These are phyloP conservation scores for Starmerella geochares DNA, from an alignment of 805 yeast genomes.

Conservation along the genomic window DNA sequence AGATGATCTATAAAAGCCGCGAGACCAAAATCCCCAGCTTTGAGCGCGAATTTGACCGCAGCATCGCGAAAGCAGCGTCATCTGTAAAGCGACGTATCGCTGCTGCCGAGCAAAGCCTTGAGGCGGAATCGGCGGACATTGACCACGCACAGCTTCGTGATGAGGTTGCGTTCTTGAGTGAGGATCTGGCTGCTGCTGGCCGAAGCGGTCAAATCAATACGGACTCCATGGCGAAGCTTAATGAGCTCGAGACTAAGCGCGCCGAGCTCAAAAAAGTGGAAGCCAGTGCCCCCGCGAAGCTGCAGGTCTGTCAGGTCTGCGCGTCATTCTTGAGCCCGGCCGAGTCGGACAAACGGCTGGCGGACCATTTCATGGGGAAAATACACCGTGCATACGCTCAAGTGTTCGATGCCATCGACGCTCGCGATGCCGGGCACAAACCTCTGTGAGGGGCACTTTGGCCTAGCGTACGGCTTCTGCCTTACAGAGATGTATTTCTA, in stretches of 20 bases:
- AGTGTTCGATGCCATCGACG: constrained; percentile 1
- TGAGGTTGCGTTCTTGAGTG: neutral
- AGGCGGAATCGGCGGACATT: neutral
- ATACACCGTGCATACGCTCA: constrained; percentile 1
- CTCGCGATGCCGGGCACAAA: neutral
- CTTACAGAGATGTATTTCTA: too few species aligned
- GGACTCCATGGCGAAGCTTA: neutral
- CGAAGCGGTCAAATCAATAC: neutral
- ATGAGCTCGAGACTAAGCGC: constrained; percentile 1
- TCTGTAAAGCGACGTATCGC: neutral
- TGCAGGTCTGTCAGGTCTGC: constrained; percentile 2
- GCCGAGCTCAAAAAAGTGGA: neutral
- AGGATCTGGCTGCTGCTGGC: neutral
- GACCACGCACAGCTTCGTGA: neutral
- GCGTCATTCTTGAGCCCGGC: constrained; percentile 5
- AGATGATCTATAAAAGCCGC: neutral
- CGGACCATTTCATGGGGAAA: constrained; percentile 4
- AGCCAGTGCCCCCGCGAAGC: neutral
- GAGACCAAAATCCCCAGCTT: constrained; percentile 1
- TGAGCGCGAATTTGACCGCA: constrained; percentile 6
- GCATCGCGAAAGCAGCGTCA: neutral
- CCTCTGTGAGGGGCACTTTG: too few species aligned
- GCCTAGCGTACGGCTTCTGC: too few species aligned
- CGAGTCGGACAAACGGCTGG: constrained; percentile 3
- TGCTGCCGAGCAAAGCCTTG: neutral